Evolutionary conservation across 352 stramenopile genomes (phyloP).

Genomic region (Elongisporangium senticosum): DNA sequence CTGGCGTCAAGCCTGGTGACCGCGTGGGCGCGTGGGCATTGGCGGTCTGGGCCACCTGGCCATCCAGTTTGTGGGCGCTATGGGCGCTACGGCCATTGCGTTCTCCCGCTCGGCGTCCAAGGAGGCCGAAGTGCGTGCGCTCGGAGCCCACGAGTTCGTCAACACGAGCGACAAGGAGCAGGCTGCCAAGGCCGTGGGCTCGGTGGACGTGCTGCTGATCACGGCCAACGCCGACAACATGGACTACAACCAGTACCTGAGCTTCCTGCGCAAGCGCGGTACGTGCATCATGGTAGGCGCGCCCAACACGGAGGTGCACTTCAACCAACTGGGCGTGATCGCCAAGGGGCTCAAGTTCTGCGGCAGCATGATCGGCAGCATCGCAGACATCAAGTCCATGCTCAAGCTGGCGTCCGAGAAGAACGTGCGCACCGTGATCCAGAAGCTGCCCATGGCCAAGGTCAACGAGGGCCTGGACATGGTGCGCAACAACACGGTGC

Average conservation of each 20-base stretch:
- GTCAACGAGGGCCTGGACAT: conserved; percentile 40
- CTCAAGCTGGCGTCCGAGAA: conserved; percentile 68
- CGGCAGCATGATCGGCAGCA: conserved; percentile 75
- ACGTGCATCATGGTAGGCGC: conserved; percentile 25
- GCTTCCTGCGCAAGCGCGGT: conserved; percentile 9
- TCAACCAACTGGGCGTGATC: too few species aligned
- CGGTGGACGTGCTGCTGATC: conserved; percentile 20
- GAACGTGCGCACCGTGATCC: conserved; percentile 44
- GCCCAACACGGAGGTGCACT: conserved; percentile 29
- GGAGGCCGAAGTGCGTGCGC: conserved; percentile 10
- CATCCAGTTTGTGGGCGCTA: conserved; percentile 66
- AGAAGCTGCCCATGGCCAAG: conserved; percentile 45
- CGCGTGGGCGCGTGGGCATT: conserved; percentile 50
- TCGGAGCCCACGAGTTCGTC: conserved; percentile 17
- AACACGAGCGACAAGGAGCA: conserved; percentile 6
- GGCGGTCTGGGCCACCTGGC: conserved; percentile 74
- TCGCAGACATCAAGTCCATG: conserved; percentile 80
- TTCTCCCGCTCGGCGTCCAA: conserved; percentile 25
- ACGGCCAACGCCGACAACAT: conserved; percentile 26
- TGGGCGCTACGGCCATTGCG: conserved; percentile 39
- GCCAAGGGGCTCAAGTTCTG: conserved; percentile 26
- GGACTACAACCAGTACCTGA: conserved; percentile 25
- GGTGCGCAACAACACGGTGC: conserved; percentile 28
- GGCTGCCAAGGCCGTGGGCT: conserved; percentile 14
- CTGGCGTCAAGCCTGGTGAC: conserved; percentile 22